Conservation (phyloP, 2,329 filamentous ascomycete genomes). For the Zymoseptoria brevis region DNA sequence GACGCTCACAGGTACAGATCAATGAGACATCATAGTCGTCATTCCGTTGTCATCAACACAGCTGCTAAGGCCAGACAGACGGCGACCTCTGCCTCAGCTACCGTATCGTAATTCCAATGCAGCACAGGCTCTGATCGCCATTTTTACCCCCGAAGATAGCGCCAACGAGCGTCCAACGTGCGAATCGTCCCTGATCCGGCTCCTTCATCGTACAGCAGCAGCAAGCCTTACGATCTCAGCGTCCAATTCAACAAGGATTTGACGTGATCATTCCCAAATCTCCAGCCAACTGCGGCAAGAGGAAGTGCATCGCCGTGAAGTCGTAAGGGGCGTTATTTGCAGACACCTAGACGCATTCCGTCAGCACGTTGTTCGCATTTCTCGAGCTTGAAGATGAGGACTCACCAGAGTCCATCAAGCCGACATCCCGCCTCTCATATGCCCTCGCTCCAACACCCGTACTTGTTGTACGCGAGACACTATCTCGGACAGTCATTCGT, state of each 20-base stretch:
- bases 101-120: not conserved
- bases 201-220: not conserved
- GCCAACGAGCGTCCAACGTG: not conserved
- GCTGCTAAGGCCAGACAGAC: not conserved
- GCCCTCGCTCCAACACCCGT: not conserved
- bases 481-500: not conserved
- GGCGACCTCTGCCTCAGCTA: not conserved
- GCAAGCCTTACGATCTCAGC: not conserved
- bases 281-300: not conserved
- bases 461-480: not conserved
- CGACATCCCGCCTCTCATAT: not conserved
- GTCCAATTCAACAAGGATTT: not conserved
- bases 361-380: not conserved
- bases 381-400: not conserved
- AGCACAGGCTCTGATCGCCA: not conserved
- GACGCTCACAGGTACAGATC: too few species aligned
- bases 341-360: not conserved
- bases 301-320: not conserved
- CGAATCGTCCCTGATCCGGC: not conserved
- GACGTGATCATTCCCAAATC: not conserved
- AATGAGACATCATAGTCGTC: not conserved
- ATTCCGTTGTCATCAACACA: not conserved
- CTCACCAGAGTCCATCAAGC: not conserved
- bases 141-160: not conserved
- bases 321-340: not conserved